Evolutionary conservation across 1,284 basidiomycete genomes (phyloP).

Genomic region (Fomitopsis palustris): DNA sequence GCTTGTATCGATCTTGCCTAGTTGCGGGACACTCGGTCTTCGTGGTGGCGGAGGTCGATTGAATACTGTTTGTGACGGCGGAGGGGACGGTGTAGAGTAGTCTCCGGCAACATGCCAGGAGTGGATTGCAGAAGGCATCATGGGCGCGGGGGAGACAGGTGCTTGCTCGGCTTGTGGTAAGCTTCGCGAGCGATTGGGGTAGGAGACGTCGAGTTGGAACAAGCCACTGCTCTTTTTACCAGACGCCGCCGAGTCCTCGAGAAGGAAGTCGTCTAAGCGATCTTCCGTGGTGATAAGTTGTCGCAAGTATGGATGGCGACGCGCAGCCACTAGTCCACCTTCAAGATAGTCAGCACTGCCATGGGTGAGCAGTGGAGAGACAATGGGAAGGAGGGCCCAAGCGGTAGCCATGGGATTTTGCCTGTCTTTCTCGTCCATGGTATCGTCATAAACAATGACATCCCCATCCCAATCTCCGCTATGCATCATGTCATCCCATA

Average conservation of each 20-base stretch:
- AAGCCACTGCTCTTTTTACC: constrained; percentile 45
- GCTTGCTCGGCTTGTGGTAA: constrained; percentile 57
- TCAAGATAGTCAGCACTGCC: constrained; percentile 61
- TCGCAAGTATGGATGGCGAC: constrained; percentile 50
- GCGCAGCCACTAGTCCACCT: constrained; percentile 62
- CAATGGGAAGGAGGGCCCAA: constrained; percentile 63
- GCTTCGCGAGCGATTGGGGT: constrained; percentile 45
- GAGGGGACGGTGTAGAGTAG: constrained; percentile 53
- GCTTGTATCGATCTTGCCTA: constrained; percentile 56
- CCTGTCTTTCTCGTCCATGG: constrained; percentile 63
- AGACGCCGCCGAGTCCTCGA: constrained; percentile 6
- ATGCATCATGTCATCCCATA: constrained; percentile 62
- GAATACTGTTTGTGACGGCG: constrained; percentile 60
- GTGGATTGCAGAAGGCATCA: constrained; percentile 34
- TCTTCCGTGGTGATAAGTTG: constrained; percentile 45
- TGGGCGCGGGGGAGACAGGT: constrained; percentile 33
- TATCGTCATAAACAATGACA: constrained; percentile 71
- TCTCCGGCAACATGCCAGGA: constrained; percentile 39
- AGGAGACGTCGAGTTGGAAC: constrained; percentile 63
- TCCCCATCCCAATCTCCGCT: constrained; percentile 64
- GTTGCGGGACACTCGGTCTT: constrained; percentile 58
- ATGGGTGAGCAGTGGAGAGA: constrained; percentile 50
- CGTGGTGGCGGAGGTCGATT: constrained; percentile 49
- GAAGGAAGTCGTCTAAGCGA: constrained; percentile 19
- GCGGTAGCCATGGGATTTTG: constrained; percentile 51